Base-by-base conservation (phyloP, 495 filamentous ascomycete genomes). In the Penicillium egyptiacum region DNA sequence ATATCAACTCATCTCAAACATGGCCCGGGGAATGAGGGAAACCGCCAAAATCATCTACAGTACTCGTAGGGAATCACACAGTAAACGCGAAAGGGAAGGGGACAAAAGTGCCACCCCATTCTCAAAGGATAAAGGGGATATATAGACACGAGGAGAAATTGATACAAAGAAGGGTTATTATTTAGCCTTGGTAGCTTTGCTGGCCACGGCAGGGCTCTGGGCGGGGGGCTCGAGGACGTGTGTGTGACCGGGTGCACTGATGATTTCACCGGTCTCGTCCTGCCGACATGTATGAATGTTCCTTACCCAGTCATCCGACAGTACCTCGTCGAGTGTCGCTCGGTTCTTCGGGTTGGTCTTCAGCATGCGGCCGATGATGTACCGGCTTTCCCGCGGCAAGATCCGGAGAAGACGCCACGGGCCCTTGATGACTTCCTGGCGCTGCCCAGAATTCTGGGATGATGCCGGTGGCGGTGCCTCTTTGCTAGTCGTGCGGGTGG, bases 391-490 rank as follows among this genome's bases (percentile, higher is more conserved):
- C 58, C 94, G 82, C 9, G 94, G 94, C 4, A 98, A 81, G 7
- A 98, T 81, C 49, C 94, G 84, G n/a, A 98, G 81, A 55, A 98
- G 81, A 39, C 94, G 85, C 88, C 92, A 95, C 11, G 95, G 95
- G 0, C 94, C 94, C 65, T 91, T 91, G 64, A 97, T 90, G 3
- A 91, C 83, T 62, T 92, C 88, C 54, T 75, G 76, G n/a, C 74
- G 76, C 61, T 84, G 87, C 49, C 62, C 68, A 20, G 53, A 55
- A 28, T 73, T 60, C 30, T 58, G 59, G 43, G 62, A 56, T 12
- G 66, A 56, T 33, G 56, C 64, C 1, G 70, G 51, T 11, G 73
- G 75, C 16, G 74, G 75, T 22, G 73, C 76, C 37, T 79, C 72
- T 50, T 83, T 86, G 60, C 84, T 84, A 4, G 68, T 78, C 5